Base-by-base conservation (phyloP, 768 basidiomycete genomes). In the Lentinus brumalis region DNA sequence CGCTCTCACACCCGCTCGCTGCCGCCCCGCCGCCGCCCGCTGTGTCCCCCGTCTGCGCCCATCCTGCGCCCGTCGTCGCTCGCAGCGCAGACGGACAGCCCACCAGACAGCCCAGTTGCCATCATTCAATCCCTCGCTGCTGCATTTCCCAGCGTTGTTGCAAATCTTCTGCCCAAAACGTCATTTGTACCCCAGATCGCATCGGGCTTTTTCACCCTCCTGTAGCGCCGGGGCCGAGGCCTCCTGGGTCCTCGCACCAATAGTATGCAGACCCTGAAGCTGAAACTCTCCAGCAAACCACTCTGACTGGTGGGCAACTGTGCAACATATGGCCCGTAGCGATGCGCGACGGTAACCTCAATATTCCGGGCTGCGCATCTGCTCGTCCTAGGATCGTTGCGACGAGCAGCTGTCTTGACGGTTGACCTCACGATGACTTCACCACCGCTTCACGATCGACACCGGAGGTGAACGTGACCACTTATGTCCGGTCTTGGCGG, bases 141-240 rank as follows among this genome's bases (percentile, higher is more conserved):
- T 32, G n/a, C 50, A 52, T 29, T 60, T 42, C 59, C 59, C 47
- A 56, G 40, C 47, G 41, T 49, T 49, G 11, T 39, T 50, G 47
- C 35, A 9, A 11, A 15, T 45, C 5, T 42, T 18, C 47, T 21
- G 41, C 50, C 53, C 31, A 51, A 60, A 55, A 60, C 59, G 59
- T 50, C 54, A 56, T 60, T 60, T 47, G 53, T 39, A 55, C 59
- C 59, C 59, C 54, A 60, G 59, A 60, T 60, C 42, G 44, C 40
- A 60, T 60, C 59, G 53, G 59, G 46, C 46, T n/a, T 41, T 54
- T 41, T 50, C 49, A 18, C 18, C 16, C 15, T 51, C 11, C 29
- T 58, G 38, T 50, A 45, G 30, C 55, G 15, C 49, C 57, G 57
- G 57, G 50, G 57, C 11, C 57, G 42, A 59, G 57, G 29, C 15